phyloP scores from a whole-genome alignment of 148 eudicot species.

The Selenicereus undatus region DNA sequence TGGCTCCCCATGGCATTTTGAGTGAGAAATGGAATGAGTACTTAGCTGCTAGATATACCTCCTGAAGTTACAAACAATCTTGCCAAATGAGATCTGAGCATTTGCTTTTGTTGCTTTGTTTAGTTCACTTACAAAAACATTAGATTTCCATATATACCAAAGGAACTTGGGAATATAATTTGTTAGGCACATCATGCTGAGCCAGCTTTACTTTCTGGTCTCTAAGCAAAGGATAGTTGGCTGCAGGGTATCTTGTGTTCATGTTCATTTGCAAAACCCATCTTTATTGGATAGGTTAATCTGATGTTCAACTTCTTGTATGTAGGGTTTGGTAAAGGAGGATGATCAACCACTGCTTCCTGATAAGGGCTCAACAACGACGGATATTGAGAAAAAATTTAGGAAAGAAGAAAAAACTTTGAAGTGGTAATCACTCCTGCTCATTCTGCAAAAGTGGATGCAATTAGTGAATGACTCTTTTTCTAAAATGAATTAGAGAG shows the following conservation, averaged over 20 bases:
- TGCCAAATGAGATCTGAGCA: neutral
- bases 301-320: constrained; percentile 15
- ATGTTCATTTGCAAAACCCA: too few relatives aligned
- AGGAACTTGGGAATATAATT: too few relatives aligned
- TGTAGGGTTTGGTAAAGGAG: constrained; percentile 36
- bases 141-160: too few relatives aligned
- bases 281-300: neutral
- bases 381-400: constrained; percentile 31
- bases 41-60: neutral
- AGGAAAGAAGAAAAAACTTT: constrained; percentile 50
- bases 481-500: neutral
- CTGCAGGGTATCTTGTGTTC: too few relatives aligned
- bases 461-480: neutral
- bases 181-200: too few relatives aligned
- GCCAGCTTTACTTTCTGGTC: too few relatives aligned
- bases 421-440: constrained; percentile 32
- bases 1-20: neutral
- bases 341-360: constrained; percentile 21
- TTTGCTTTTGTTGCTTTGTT: too few relatives aligned
- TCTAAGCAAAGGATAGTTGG: too few relatives aligned
- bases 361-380: constrained; percentile 19
- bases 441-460: constrained; percentile 6
- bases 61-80: neutral
- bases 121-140: neutral
- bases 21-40: neutral